phyloP scores from a whole-genome alignment of 179 eudicot species.

The Actinidia chinensis region DNA sequence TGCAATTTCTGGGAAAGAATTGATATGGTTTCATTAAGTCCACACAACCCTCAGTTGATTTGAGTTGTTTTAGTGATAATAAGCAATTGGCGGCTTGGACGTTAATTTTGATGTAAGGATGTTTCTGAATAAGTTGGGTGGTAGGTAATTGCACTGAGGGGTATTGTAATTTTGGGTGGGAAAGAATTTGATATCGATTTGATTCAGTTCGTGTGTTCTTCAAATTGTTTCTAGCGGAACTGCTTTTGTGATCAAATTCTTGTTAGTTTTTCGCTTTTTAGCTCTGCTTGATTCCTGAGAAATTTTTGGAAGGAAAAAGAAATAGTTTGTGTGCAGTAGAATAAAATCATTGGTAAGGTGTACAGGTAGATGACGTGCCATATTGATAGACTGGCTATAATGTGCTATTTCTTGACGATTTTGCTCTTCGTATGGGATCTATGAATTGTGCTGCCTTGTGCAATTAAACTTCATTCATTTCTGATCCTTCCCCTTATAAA shows the following conservation, averaged over 20 bases:
- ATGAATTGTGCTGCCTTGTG: background rate
- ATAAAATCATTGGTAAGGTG: background rate
- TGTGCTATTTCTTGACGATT: background rate
- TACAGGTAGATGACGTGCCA: background rate
- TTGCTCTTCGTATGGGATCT: background rate
- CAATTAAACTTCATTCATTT: background rate
- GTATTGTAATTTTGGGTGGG: too few species aligned
- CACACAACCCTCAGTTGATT: too few species aligned
- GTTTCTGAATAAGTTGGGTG: too few species aligned
- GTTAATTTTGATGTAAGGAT: too few species aligned
- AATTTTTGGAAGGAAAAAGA: background rate
- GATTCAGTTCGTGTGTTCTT: background rate
- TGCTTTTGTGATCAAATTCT: background rate
- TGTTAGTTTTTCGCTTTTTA: background rate
- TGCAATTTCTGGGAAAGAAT: background rate
- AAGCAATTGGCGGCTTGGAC: too few species aligned
- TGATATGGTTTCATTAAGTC: conserved; percentile 8
- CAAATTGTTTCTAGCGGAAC: background rate
- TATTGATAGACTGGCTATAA: background rate
- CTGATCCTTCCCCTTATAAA: too few species aligned
- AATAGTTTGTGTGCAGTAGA: background rate
- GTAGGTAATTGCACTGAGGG: too few species aligned
- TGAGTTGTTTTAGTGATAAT: too few species aligned
- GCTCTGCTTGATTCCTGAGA: background rate
- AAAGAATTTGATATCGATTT: too few species aligned